phyloP scores from a whole-genome alignment of 2,329 filamentous ascomycete species.

The Neonectria hederae region DNA sequence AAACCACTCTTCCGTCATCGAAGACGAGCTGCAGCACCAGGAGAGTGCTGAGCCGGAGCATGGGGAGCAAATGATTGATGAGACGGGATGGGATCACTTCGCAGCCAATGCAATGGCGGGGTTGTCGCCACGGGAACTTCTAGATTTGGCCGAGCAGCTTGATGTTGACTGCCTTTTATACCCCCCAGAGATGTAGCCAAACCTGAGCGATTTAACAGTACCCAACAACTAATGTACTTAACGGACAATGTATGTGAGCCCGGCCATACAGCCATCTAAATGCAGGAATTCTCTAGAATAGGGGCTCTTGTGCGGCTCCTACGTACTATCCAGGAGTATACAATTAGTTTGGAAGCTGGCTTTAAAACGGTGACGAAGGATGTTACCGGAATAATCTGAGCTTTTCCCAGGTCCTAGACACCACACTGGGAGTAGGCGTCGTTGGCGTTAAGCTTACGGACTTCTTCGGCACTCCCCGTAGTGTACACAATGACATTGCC shows the following conservation, averaged over 20 bases:
- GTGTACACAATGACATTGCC: slow-evolving; percentile 25
- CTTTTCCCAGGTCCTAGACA: slow-evolving; percentile 39
- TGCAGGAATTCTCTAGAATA: not conserved
- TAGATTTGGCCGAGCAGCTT: slow-evolving; percentile 45
- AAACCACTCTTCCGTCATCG: not conserved
- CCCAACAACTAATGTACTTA: not conserved
- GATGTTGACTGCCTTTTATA: slow-evolving; percentile 40
- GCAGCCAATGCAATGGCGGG: slow-evolving; percentile 45
- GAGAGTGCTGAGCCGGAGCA: not conserved
- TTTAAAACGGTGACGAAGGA: not conserved
- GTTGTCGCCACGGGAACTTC: slow-evolving; percentile 43
- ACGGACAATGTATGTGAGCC: no score
- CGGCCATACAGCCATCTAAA: not conserved
- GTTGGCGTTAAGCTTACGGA: slow-evolving; percentile 30
- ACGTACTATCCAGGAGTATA: slow-evolving; percentile 8
- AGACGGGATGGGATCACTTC: slow-evolving; percentile 46
- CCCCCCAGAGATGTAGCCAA: slow-evolving; percentile 27
- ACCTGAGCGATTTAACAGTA: no score
- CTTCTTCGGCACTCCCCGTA: slow-evolving; percentile 18
- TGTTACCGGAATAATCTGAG: slow-evolving; percentile 35
- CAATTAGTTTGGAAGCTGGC: not conserved
- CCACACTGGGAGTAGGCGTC: slow-evolving; percentile 34
- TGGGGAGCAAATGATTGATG: slow-evolving; percentile 20
- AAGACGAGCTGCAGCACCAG: not conserved
- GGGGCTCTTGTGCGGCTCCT: slow-evolving; percentile 11